Evolutionary conservation across 1,284 basidiomycete genomes (phyloP), one percentile per base, ranked within the genome.

Genomic region (Veloboletus limbatus): DNA sequence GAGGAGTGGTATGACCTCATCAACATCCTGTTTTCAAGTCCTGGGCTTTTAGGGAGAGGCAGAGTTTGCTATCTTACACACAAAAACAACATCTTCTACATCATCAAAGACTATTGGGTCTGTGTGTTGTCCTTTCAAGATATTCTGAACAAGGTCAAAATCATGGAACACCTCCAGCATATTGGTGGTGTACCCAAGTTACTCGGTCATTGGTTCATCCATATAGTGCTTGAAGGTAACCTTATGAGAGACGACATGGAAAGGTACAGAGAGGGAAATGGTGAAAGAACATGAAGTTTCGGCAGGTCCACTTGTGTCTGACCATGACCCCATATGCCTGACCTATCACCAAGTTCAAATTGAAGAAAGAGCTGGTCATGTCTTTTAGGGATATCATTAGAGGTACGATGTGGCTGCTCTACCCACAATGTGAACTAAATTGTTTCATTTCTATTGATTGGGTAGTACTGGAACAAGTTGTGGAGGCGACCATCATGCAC

Each of bases 51-150:
- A 13, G 43, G 21, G 16, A 44, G 43, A 24, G 35, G 43, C 4
- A 44, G 28, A 4, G 20, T 44, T 10, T 42, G 43, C 4, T 44
- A 44, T n/a, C 34, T 44, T 24, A 28, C 35, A 5, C 28, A 11
- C 11, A n/a, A 24, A 6, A 14, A 24, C 10, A 28, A 28, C 5
- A 11, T 24, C 10, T 32, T 25, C 5, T 44, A 25, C 8, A 21
- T 44, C 13, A 31, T 44, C 28, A 44, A 44, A 37, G 35, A 44
- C 13, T 14, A 28, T 14, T 44, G 43, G 43, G 35, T 28, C 8
- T 26, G 35, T 10, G 9, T 27, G 11, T 21, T 17, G 13, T 6
- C 40, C 9, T n/a, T n/a, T n/a, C n/a, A n/a, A n/a, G n/a, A n/a
- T n/a, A n/a, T n/a, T n/a, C n/a, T n/a, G 9, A 42, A 33, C 7